A percentile compares a stretch with the other conserved stretches of the same genome.
Conservation (phyloP, 352 stramenopile genomes). For the Phytophthora cactorum region DNA sequence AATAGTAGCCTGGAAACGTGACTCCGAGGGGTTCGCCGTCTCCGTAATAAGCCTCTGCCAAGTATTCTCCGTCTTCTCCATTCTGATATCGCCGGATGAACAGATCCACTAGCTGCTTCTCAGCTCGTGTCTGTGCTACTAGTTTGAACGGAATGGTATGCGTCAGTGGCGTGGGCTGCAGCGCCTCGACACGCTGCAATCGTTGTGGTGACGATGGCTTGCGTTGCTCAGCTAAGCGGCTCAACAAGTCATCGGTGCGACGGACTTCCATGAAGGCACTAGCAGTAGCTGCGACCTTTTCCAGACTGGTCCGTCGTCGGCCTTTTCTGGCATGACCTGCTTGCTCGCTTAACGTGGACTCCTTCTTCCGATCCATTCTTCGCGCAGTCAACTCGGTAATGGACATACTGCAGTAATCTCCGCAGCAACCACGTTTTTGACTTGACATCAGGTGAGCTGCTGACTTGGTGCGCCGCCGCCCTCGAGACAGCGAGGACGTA, state of each 20-base stretch:
- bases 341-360: constrained; percentile 15
- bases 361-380: constrained; percentile 49
- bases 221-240: constrained; percentile 18
- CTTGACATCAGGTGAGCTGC: constrained; percentile 75
- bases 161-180: constrained; percentile 22
- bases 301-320: constrained; percentile 52
- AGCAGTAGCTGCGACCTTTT: constrained; percentile 55
- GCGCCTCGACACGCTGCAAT: constrained; percentile 34
- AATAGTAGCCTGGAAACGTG: constrained; percentile 86
- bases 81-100: constrained; percentile 81
- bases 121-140: constrained; percentile 76
- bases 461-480: constrained; percentile 54
- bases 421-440: constrained; percentile 74
- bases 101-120: constrained; percentile 81
- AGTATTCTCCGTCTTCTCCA: constrained; percentile 78
- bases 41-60: constrained; percentile 77
- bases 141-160: constrained; percentile 82
- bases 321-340: constrained; percentile 17
- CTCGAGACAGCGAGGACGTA: constrained; percentile 63
- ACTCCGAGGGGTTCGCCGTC: constrained; percentile 75
- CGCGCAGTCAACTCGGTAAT: constrained; percentile 46
- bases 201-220: constrained; percentile 50
- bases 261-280: constrained; percentile 61
- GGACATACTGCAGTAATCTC: constrained; percentile 70
- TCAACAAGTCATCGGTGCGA: constrained; percentile 30